These are phyloP conservation scores for Blepharisma stoltei DNA, from an alignment of 73 alveolate species.

Conservation along the genomic window DNA sequence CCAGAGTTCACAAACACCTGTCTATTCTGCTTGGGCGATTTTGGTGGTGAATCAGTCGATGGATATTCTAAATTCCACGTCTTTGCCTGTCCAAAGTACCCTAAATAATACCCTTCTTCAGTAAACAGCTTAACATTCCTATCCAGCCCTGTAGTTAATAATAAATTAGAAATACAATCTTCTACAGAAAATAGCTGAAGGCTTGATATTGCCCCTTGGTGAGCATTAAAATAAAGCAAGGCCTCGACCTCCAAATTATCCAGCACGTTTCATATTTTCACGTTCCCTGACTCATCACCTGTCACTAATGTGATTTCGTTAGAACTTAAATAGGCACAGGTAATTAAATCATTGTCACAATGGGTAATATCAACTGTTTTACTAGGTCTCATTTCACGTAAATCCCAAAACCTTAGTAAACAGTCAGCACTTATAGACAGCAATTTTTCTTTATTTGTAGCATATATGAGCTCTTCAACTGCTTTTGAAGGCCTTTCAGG, in stretches of 20 bases:
- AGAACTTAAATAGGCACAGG: conserved; percentile 21
- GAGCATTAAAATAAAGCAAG: conserved; percentile 6
- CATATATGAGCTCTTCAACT: conserved; percentile 39
- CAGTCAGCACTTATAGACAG: conserved; percentile 16
- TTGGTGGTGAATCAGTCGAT: background rate
- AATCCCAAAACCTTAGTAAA: background rate
- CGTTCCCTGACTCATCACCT: conserved; percentile 23
- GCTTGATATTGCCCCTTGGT: background rate
- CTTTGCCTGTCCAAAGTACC: conserved; percentile 11
- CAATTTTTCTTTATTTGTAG: background rate
- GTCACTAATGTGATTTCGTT: background rate
- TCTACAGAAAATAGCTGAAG: background rate
- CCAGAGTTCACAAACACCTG: background rate
- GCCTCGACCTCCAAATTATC: too few species aligned
- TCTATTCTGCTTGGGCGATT: background rate
- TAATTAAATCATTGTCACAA: background rate
- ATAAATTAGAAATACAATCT: background rate
- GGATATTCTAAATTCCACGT: background rate
- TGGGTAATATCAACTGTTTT: background rate
- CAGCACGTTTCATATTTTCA: background rate
- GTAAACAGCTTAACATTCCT: conserved; percentile 11
- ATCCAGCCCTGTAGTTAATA: background rate
- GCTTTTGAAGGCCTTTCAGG: conserved; percentile 54
- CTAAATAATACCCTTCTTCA: conserved; percentile 8
- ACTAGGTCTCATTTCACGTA: background rate